A percentile compares a stretch with the other conserved stretches of the same genome.
These are phyloP conservation scores for Plasmopara halstedii DNA, from an alignment of 352 stramenopile genomes.

Conservation along the genomic window DNA sequence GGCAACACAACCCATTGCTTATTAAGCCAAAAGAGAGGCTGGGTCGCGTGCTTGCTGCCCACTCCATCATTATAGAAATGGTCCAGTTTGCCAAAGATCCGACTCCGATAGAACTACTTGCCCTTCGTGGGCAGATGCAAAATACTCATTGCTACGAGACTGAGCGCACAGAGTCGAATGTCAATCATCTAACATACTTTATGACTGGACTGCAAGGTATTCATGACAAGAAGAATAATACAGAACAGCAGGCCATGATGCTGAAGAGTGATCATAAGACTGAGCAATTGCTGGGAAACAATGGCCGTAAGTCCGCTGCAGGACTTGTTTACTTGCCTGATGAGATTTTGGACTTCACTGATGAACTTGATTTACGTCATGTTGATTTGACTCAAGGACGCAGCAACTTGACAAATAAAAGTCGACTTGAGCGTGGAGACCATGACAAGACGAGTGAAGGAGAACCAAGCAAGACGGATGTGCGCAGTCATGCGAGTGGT, in stretches of 20 bases:
- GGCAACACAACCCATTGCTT: constrained; percentile 45
- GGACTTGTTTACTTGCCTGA: constrained; percentile 58
- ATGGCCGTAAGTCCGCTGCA: constrained; percentile 10
- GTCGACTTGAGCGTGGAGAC: constrained; percentile 5
- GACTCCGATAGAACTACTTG: constrained; percentile 22
- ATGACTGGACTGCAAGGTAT: neutral
- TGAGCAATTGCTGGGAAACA: neutral
- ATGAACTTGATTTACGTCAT: constrained; percentile 2
- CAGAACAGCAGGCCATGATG: neutral
- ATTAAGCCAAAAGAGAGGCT: constrained; percentile 65
- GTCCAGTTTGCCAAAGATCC: constrained; percentile 34
- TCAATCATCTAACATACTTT: neutral
- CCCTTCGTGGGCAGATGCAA: constrained; percentile 14
- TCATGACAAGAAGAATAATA: neutral
- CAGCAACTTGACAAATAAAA: neutral
- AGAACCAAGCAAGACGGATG: too few relatives aligned
- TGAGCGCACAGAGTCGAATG: neutral
- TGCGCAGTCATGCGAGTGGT: neutral
- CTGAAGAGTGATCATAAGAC: neutral
- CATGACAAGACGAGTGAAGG: too few relatives aligned
- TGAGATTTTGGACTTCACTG: constrained; percentile 37
- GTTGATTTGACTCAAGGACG: neutral
- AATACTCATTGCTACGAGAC: constrained; percentile 6
- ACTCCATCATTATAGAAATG: constrained; percentile 73
- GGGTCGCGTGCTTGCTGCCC: constrained; percentile 54